Conservation (phyloP, 2,329 filamentous ascomycete species). For the Talaromyces albobiverticillius region DNA sequence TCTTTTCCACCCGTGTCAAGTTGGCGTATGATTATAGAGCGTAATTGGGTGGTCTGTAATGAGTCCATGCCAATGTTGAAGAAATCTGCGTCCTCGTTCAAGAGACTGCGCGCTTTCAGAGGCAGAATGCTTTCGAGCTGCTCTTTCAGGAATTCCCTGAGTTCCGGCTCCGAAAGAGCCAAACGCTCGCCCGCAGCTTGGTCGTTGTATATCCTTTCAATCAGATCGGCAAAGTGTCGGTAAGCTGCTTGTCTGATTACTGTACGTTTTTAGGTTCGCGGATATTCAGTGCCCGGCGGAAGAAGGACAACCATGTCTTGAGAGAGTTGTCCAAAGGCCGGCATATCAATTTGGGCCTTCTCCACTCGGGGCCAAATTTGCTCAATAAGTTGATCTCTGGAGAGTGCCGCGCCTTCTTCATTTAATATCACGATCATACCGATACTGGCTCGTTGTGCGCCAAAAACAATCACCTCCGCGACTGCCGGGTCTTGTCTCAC, state of each 20-base stretch:
- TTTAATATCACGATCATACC: slow-evolving; percentile 51
- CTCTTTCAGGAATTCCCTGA: slow-evolving; percentile 34
- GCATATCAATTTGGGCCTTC: slow-evolving; percentile 49
- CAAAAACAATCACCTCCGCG: slow-evolving; percentile 16
- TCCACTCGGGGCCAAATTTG: slow-evolving; percentile 51
- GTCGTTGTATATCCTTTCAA: slow-evolving; percentile 44
- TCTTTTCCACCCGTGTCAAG: slow-evolving; percentile 48
- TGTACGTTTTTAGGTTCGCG: slow-evolving; percentile 57
- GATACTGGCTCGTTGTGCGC: slow-evolving; percentile 17
- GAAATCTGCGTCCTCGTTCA: slow-evolving; percentile 51
- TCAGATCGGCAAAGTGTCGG: slow-evolving; percentile 46
- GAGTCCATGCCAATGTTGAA: slow-evolving; percentile 59
- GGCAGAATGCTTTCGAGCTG: slow-evolving; percentile 27
- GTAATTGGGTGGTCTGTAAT: slow-evolving; percentile 56
- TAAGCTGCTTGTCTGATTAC: slow-evolving; percentile 55
- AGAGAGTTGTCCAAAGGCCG: slow-evolving; percentile 53
- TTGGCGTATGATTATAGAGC: slow-evolving; percentile 51
- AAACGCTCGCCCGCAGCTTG: slow-evolving; percentile 23
- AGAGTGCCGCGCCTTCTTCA: slow-evolving; percentile 41
- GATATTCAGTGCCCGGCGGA: slow-evolving; percentile 44
- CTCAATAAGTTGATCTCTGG: slow-evolving; percentile 47
- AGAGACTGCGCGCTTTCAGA: slow-evolving; percentile 19
- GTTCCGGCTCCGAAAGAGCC: slow-evolving; percentile 22
- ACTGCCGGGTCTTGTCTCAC: slow-evolving; percentile 15
- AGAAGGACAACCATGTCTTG: slow-evolving; percentile 54